Conservation (phyloP, 2,329 filamentous ascomycete species). For the Metarhizium sp. region DNA sequence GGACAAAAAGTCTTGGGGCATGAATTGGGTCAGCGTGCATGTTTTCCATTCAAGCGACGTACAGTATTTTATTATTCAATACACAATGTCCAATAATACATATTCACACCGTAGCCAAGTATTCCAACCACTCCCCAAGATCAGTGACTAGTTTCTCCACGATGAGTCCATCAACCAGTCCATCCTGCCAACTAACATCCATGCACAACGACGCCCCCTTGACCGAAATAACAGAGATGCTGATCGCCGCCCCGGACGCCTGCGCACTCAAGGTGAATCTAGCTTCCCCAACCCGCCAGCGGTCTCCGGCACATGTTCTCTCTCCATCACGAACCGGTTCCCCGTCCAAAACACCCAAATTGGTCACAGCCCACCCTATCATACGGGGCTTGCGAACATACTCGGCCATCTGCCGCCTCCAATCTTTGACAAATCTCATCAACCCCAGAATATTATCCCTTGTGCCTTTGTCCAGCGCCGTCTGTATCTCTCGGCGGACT, state of each 20-base stretch:
- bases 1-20: background rate
- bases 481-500: slow-evolving; percentile 4
- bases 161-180: background rate
- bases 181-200: slow-evolving; percentile 16
- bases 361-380: background rate
- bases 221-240: slow-evolving; percentile 13
- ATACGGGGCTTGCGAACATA: slow-evolving; percentile 4
- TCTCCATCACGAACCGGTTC: background rate
- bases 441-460: slow-evolving; percentile 15
- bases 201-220: slow-evolving; percentile 13
- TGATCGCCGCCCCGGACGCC: slow-evolving; percentile 12
- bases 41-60: background rate
- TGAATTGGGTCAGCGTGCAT: background rate
- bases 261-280: slow-evolving; percentile 14
- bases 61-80: background rate
- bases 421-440: slow-evolving; percentile 16
- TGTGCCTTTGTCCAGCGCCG: slow-evolving; percentile 10
- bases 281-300: slow-evolving; percentile 15
- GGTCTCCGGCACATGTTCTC: background rate
- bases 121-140: background rate
- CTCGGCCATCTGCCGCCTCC: slow-evolving; percentile 10
- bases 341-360: background rate
- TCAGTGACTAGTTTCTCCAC: slow-evolving; percentile 11
- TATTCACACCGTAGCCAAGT: background rate
- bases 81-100: background rate